Base-by-base conservation (phyloP, 768 basidiomycete genomes). In the Candolleomyces eurysporus region DNA sequence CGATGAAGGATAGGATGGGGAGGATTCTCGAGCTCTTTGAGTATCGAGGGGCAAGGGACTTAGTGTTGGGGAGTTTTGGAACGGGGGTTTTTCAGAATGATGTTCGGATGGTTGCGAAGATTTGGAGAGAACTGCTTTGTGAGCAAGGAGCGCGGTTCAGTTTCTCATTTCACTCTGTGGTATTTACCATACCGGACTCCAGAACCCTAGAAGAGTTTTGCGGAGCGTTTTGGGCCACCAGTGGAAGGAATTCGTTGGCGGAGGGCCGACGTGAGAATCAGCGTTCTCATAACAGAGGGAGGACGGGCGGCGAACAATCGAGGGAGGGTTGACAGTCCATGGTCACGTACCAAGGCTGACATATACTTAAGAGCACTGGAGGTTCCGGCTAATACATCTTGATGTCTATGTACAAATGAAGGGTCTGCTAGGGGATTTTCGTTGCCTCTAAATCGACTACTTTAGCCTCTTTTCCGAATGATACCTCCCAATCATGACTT, bases 41-140 rank as follows among this genome's bases (percentile, higher is more conserved):
- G 71, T 74, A 73, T 46, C 76, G 83, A 62, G 83, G 84, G 2
- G 80, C 82, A 16, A 76, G 75, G 65, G 78, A 84, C 64, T 59
- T 91, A 45, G 86, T 91, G 0, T 71, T 91, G 21, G 90, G 90
- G 36, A 85, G 84, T 66, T 91, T 89, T 72, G 90, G 90, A n/a
- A 90, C 89, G 1, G 90, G 90, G 0, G 89, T 86, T 4, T 91
- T 90, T 71, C 75, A 72, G 58, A 91, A 91, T 68, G 74, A 77
- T 30, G 82, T 90, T 6, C 67, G 73, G 52, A 75, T 78, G 48
- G 80, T 91, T 10, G 89, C 86, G 3, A 74, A 70, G 53, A 78
- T 88, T 31, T 91, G 90, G 90, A 80, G 76, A 40, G 84, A 88
- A 57, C 71, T 90, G 30, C 69, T 91, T 55, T 68, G 73, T 4